phyloP scores from a whole-genome alignment of 1,284 basidiomycete genomes.

The Cryptococcus amylolentus region DNA sequence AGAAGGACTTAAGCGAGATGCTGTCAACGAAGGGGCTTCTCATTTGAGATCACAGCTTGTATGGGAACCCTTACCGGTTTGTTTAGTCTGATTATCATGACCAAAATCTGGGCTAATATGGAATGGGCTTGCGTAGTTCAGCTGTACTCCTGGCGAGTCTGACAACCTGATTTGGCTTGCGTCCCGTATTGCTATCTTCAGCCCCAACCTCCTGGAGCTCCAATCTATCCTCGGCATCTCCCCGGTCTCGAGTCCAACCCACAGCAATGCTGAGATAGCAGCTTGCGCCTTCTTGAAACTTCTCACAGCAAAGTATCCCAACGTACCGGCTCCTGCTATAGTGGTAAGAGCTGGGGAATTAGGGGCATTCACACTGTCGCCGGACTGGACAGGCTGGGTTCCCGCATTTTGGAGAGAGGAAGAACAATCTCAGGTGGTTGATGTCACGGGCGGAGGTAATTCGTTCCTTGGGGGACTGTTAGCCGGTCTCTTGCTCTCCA shows the following conservation, averaged over 20 bases:
- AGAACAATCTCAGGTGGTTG: conserved; percentile 59
- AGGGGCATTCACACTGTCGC: conserved; percentile 63
- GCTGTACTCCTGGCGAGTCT: conserved; percentile 73
- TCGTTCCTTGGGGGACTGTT: conserved; percentile 78
- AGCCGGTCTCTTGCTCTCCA: conserved; percentile 62
- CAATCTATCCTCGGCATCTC: conserved; percentile 15
- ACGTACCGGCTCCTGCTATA: conserved; percentile 54
- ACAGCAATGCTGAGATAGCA: conserved; percentile 60
- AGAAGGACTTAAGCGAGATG: conserved; percentile 43
- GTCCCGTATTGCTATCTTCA: conserved; percentile 33
- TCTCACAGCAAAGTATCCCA: conserved; percentile 55
- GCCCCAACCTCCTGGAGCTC: conserved; percentile 54
- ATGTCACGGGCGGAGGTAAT: conserved; percentile 88
- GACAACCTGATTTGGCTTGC: conserved; percentile 21
- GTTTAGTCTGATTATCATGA: background rate
- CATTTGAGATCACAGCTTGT: conserved; percentile 57
- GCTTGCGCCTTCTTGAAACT: conserved; percentile 59
- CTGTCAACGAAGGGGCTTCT: background rate
- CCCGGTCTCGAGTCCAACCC: background rate
- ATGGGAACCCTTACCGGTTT: conserved; percentile 69
- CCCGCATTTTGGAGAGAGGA: conserved; percentile 68
- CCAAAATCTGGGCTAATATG: background rate
- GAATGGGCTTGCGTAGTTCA: conserved; percentile 54
- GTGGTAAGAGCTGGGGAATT: conserved; percentile 72
- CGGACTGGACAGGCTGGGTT: conserved; percentile 59